Evolutionary conservation across 345 rosid genomes (phyloP).

Genomic region (Gossypium raimondii): DNA sequence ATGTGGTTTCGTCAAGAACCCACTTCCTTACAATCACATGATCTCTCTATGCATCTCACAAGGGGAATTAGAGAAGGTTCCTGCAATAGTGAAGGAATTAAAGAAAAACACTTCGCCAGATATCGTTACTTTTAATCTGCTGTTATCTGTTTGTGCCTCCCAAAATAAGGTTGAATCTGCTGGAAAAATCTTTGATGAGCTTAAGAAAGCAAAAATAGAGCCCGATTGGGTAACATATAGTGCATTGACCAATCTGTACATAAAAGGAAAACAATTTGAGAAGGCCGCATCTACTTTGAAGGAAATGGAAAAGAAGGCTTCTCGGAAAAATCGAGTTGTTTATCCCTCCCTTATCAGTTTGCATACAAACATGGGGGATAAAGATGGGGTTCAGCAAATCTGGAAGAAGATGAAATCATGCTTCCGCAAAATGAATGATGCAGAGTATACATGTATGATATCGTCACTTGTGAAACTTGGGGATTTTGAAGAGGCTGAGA

Average conservation of each 20-base stretch:
- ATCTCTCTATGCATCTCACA: constrained; percentile 54
- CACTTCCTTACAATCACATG: constrained; percentile 80
- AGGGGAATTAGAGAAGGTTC: constrained; percentile 55
- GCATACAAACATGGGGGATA: constrained; percentile 55
- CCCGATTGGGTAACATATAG: constrained; percentile 93
- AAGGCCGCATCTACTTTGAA: constrained; percentile 61
- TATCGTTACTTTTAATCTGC: constrained; percentile 65
- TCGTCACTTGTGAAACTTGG: constrained; percentile 74
- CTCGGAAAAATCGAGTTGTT: background rate
- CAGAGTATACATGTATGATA: constrained; percentile 71
- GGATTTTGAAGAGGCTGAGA: constrained; percentile 58
- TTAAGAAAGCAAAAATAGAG: constrained; percentile 48
- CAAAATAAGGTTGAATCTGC: constrained; percentile 54
- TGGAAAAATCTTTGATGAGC: constrained; percentile 52
- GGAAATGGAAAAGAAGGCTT: constrained; percentile 81
- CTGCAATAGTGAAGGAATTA: constrained; percentile 47
- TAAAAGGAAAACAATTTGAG: constrained; percentile 42
- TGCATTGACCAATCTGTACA: constrained; percentile 53
- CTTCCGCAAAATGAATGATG: constrained; percentile 65
- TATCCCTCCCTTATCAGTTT: constrained; percentile 42
- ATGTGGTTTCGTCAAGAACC: constrained; percentile 55
- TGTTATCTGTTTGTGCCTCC: constrained; percentile 55
- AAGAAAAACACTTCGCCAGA: constrained; percentile 61
- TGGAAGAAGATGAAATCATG: constrained; percentile 68
- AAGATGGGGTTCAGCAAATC: constrained; percentile 47